Evolutionary conservation across 2,329 filamentous ascomycete species (phyloP), one percentile per base, ranked within the genome.

Genomic region (Penicillium verrucosum): DNA sequence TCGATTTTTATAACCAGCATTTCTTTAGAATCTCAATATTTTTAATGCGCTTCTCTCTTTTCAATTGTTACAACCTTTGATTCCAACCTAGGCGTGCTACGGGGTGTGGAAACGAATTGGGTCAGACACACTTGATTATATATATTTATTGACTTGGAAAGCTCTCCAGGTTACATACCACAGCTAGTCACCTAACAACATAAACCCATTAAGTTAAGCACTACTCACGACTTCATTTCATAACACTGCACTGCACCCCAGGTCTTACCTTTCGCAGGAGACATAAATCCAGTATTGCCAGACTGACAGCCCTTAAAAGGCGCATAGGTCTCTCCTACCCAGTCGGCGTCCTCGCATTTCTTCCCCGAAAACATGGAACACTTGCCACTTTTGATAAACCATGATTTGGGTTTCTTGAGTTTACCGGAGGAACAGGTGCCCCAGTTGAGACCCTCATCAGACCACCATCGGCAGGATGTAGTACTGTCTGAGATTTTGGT

Each of bases 401-500:
- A 57, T 14, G 54, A 54, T 30, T 38, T 48, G 2, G 54, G 50
- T 2, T 8, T 8, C 9, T 5, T n/a, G 2, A 57, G 12, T 2
- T 27, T 47, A 25, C 43, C 32, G 10, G 23, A 11, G 14, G 42
- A 7, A 34, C 54, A 57, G 10, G 40, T 57, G 5, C 6, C 3
- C 54, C 54, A 57, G 4, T 42, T 37, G 14, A 43, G 37, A 7
- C 54, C 54, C 4, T 8, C 30, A 0, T 57, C 21, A n/a, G 27
- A 38, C 49, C 50, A 57, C 50, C 43, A 47, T 21, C 54, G 50
- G n/a, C 54, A 57, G n/a, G 54, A 57, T 0, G 42, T 46, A 8
- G 27, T 43, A 5, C 21, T 18, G n/a, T 47, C 37, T 25, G 21
- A 21, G 18, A 57, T 47, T 6, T 54, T 21, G 10, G 49, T 54